Base-by-base conservation (phyloP, 2,329 filamentous ascomycete genomes). In the Trichoderma atrobrunneum region DNA sequence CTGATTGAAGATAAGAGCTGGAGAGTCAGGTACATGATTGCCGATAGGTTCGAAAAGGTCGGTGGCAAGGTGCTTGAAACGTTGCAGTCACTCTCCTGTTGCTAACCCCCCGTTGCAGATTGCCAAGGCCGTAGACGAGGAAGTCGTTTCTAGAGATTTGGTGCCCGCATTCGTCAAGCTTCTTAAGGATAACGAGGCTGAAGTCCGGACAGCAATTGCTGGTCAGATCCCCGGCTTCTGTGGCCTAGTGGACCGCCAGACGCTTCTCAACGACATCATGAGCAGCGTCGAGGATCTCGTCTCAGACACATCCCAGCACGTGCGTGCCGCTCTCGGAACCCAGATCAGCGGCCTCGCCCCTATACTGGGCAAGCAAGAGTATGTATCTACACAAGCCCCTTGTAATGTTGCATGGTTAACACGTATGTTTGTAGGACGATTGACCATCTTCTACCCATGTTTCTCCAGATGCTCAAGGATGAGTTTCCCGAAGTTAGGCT, bases 1-100 rank as follows among this genome's bases (percentile, higher is more conserved):
- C 84, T 99, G 79, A 98, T 99, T 84, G 96, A 98, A 79, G 96
- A 99, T 82, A 99, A 98, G 89, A 98, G 96, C 85, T 99, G 96
- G 96, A 91, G 96, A 79, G 96, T 99, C 73, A 90, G 96, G 81
- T 99, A 98, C 84, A 99, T 99, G 96, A 96, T 99, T 78, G 96
- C 96, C 63, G 96, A 99, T 83, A 90, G 94, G 81, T 99, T 98
- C 80, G 96, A 99, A 84, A 98, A 98, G 92, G 94, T 94, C 11
- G 21, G 69, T 51, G 16, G 10, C 24, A 34, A 21, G 5, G 28
- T 26, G 51, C 11, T 30, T 57, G n/a, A 28, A 36, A n/a, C 16
- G 39, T 43, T 57, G 51, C 28, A 57, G 60, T 32, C 57, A 30
- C 11, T 34, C 10, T 3, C 11, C n/a, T 0, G 12, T 68, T 60